Conservation (phyloP, 257 asterid genomes). For the Solanum verrucosum region DNA sequence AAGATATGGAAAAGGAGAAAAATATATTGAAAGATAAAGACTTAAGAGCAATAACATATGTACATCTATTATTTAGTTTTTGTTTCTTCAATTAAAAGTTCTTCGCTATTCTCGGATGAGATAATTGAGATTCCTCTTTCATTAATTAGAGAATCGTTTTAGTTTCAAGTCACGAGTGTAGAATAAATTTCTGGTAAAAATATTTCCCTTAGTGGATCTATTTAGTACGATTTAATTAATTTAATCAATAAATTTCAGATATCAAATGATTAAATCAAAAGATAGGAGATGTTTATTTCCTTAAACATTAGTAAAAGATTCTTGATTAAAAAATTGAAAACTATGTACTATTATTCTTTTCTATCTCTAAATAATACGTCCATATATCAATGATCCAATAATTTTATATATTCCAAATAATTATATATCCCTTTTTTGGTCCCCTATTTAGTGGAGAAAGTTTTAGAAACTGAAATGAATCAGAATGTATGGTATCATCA, state of each 20-base stretch:
- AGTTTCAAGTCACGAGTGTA: background rate
- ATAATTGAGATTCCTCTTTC: background rate
- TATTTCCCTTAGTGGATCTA: background rate
- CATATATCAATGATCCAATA: background rate
- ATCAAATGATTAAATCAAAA: background rate
- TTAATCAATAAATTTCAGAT: background rate
- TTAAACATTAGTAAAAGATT: background rate
- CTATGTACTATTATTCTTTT: background rate
- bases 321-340: background rate
- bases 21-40: background rate
- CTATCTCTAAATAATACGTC: background rate
- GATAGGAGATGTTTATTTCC: background rate
- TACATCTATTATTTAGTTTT: background rate
- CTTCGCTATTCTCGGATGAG: background rate
- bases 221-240: background rate
- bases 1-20: background rate
- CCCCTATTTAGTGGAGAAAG: slow-evolving; percentile 20
- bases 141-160: too few relatives aligned
- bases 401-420: background rate
- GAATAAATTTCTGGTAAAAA: background rate
- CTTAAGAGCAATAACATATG: background rate
- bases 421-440: slow-evolving; percentile 12
- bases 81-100: background rate
- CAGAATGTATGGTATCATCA: background rate
- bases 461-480: slow-evolving; percentile 6